Base-by-base conservation (phyloP, 1,284 basidiomycete genomes). In the Heterobasidion annosum region DNA sequence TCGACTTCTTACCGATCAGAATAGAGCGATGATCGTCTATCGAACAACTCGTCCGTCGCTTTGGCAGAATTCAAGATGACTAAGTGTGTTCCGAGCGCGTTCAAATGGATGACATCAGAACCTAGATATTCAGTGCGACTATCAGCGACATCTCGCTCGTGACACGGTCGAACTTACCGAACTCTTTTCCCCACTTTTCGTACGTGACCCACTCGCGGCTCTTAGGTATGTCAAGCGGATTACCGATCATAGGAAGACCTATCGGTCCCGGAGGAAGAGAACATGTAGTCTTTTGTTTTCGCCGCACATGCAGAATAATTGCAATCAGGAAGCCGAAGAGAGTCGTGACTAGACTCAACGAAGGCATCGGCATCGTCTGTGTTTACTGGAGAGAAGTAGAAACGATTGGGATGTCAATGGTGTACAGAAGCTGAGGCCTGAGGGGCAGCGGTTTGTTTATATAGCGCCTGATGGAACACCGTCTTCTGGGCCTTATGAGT, bases 41-140 rank as follows among this genome's bases (percentile, higher is more conserved):
- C 57, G n/a, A 60, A 56, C n/a, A 61, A 45, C 19, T 61, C 59
- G 19, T 44, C 53, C n/a, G 59, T 59, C 2, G 45, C 54, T n/a
- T 56, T 54, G 13, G 49, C 51, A 18, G 55, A 51, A 55, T 59
- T 61, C 32, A 61, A 6, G 13, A 61, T 43, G 25, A 60, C 45
- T 10, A 60, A 49, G 25, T 58, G 42, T 34, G 53, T 53, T 8
- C 50, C 53, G 18, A 58, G 54, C 6, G 58, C 32, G 8, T 46
- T 37, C 34, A 56, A 15, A 32, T 60, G 57, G 12, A 60, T 35
- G 35, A 61, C 19, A 48, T 57, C 56, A 1, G 54, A 54, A 2
- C 53, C 60, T 59, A 18, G n/a, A 13, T n/a, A 10, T 13, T n/a
- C 40, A 19, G 25, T 25, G 25, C 25, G 5, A 25, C 25, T 25